phyloP scores from a whole-genome alignment of 495 filamentous ascomycete genomes.

The Podospora tetraspora region DNA sequence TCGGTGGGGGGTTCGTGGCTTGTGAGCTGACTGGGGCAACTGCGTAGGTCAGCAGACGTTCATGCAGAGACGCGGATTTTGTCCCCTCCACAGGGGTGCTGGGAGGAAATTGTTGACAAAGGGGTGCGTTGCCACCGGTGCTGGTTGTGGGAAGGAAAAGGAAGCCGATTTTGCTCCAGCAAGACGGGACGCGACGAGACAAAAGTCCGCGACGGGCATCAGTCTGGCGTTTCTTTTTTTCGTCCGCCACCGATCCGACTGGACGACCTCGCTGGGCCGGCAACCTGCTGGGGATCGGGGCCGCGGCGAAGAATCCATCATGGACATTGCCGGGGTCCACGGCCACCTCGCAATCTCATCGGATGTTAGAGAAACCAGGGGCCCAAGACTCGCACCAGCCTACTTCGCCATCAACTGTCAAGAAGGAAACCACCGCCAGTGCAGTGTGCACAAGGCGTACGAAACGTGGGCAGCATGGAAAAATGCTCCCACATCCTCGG shows the following conservation, averaged over 20 bases:
- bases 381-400: not conserved
- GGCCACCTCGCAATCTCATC: not conserved
- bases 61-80: too few relatives aligned
- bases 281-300: not conserved
- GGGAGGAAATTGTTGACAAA: not conserved
- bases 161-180: not conserved
- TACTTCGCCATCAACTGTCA: not conserved
- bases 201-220: not conserved
- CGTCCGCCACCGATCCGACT: not conserved
- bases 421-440: not conserved
- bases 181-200: not conserved
- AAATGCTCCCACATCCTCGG: too few relatives aligned
- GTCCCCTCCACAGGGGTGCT: not conserved
- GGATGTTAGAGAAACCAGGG: too few relatives aligned
- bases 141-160: not conserved
- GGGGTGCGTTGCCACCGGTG: not conserved
- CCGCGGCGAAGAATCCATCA: not conserved
- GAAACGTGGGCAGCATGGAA: too few relatives aligned
- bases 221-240: not conserved
- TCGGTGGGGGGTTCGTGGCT: not conserved
- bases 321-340: not conserved
- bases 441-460: too few relatives aligned
- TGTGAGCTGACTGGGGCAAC: not conserved
- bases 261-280: not conserved
- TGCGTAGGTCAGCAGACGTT: not conserved